These are phyloP conservation scores for Clarireedia homoeocarpa DNA, from an alignment of 2,329 filamentous ascomycete species.

Conservation along the genomic window DNA sequence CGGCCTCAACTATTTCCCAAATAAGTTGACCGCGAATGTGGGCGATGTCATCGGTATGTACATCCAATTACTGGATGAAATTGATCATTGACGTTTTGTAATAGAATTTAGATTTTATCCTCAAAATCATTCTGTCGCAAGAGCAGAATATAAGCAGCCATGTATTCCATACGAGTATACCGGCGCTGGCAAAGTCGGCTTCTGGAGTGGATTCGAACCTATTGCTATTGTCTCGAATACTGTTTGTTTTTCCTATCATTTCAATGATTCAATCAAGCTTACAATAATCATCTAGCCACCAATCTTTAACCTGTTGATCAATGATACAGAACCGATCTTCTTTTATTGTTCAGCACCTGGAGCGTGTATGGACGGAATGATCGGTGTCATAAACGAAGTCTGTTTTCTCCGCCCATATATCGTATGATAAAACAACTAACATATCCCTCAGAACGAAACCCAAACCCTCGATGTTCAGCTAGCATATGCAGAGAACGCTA, in stretches of 20 bases:
- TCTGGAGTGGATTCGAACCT: conserved; percentile 44
- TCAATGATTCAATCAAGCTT: neutral
- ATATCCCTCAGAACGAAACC: conserved; percentile 34
- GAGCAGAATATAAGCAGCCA: conserved; percentile 48
- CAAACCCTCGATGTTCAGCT: conserved; percentile 42
- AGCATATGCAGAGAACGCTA: conserved; percentile 38
- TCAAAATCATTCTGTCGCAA: conserved; percentile 54
- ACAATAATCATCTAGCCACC: conserved; percentile 27
- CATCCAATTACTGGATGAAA: neutral
- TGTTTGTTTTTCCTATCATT: conserved; percentile 29
- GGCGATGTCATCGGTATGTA: conserved; percentile 41
- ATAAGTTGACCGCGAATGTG: conserved; percentile 31
- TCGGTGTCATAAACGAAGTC: conserved; percentile 68
- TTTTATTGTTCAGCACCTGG: conserved; percentile 62
- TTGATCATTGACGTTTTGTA: conserved; percentile 4
- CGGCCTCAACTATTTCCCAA: conserved; percentile 30
- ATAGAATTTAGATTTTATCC: conserved; percentile 52
- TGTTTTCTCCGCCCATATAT: conserved; percentile 13
- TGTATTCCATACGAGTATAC: conserved; percentile 55
- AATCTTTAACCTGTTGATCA: conserved; percentile 39
- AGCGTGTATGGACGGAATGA: conserved; percentile 64
- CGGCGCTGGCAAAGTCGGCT: conserved; percentile 39
- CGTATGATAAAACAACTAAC: neutral
- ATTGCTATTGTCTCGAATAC: conserved; percentile 35
- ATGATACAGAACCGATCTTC: conserved; percentile 56